These are phyloP conservation scores for Calonectria pseudoreteaudii DNA, from an alignment of 2,329 filamentous ascomycete genomes.

Conservation along the genomic window DNA sequence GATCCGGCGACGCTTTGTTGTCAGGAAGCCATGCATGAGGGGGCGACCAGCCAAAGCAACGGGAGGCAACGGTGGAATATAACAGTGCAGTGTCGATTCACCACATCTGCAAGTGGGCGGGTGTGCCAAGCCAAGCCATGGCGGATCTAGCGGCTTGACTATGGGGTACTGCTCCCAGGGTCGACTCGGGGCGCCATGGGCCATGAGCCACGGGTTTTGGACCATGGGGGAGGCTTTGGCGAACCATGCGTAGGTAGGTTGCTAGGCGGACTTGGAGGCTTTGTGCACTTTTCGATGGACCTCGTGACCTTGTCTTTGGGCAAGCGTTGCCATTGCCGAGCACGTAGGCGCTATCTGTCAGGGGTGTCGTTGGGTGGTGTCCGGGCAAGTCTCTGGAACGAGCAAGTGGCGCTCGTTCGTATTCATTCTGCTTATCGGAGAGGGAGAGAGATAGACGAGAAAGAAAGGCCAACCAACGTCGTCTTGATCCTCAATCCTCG, in stretches of 20 bases:
- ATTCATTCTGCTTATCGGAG: background rate
- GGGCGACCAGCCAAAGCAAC: conserved; percentile 1
- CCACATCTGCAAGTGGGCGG: background rate
- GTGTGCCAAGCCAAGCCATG: conserved; percentile 11
- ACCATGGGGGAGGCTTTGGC: background rate
- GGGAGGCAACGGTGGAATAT: background rate
- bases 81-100: background rate
- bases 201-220: background rate
- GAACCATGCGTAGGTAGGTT: background rate
- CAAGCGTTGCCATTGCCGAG: background rate
- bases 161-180: conserved; percentile 12
- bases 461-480: background rate
- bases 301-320: conserved; percentile 5
- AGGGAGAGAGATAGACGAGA: background rate
- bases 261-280: conserved; percentile 4
- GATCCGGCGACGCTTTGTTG: background rate
- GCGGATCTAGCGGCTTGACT: conserved; percentile 22
- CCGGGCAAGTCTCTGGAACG: background rate
- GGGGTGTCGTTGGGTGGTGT: background rate
- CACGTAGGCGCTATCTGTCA: background rate
- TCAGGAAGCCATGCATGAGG: conserved; percentile 12
- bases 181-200: background rate
- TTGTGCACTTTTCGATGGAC: background rate
- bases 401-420: background rate
- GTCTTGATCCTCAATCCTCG: background rate